These are phyloP conservation scores for Beauveria medogensis DNA, from an alignment of 2,329 filamentous ascomycete genomes.

Conservation along the genomic window DNA sequence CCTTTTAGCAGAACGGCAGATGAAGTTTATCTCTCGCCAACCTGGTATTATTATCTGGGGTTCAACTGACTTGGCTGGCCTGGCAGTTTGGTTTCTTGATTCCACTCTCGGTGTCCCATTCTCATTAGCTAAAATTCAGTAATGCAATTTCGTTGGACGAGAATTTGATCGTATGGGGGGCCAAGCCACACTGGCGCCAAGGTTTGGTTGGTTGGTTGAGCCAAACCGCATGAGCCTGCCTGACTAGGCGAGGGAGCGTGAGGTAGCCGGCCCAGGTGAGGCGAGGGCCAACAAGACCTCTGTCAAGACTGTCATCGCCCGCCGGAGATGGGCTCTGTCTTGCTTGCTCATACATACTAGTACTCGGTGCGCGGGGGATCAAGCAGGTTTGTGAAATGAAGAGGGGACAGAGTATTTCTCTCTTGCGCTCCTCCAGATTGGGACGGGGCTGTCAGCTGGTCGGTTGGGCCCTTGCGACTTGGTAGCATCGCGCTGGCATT, in stretches of 20 bases:
- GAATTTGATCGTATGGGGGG: neutral
- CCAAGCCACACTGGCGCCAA: slow-evolving; percentile 7
- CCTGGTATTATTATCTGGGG: too few relatives aligned
- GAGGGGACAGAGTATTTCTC: neutral
- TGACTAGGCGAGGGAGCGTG: neutral
- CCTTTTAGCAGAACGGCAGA: neutral
- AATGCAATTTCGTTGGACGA: neutral
- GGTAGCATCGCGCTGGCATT: neutral
- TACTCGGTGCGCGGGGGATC: neutral
- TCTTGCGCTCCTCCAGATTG: neutral
- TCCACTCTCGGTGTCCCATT: neutral
- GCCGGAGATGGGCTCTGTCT: neutral
- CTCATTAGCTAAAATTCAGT: neutral
- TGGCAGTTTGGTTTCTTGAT: too few relatives aligned
- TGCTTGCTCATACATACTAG: neutral
- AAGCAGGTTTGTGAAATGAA: neutral
- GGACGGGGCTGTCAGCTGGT: slow-evolving; percentile 2
- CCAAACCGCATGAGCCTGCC: neutral
- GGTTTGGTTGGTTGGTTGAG: neutral
- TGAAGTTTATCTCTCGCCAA: too few relatives aligned
- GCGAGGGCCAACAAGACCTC: slow-evolving; percentile 1
- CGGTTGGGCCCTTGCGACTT: neutral
- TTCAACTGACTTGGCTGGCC: too few relatives aligned
- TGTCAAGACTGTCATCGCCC: neutral
- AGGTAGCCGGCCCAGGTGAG: neutral